phyloP scores from a whole-genome alignment of 345 rosid genomes.

The Noccaea bulbosa region DNA sequence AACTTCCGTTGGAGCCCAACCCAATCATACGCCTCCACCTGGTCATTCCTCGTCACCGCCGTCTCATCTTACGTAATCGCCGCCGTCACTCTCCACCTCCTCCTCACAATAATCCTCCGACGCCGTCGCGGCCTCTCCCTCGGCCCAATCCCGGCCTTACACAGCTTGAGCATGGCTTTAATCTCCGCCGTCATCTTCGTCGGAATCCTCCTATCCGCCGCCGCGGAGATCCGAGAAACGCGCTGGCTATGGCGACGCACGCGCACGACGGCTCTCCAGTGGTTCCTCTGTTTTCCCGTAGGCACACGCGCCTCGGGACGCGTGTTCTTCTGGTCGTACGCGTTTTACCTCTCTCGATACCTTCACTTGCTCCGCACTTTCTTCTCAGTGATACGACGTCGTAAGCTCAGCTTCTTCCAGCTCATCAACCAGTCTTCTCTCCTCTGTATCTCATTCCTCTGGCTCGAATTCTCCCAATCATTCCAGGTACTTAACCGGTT shows the following conservation, averaged over 20 bases:
- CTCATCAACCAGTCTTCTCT: conserved; percentile 70
- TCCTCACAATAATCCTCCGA: conserved; percentile 45
- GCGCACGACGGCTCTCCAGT: conserved; percentile 66
- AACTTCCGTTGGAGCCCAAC: conserved; percentile 85
- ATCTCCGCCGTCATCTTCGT: conserved; percentile 71
- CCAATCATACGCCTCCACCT: conserved; percentile 88
- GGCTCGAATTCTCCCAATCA: conserved; percentile 94
- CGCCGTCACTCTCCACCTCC: conserved; percentile 58
- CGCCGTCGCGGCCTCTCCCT: conserved; percentile 63
- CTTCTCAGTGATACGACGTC: conserved; percentile 56
- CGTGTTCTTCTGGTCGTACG: conserved; percentile 96
- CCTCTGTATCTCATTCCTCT: conserved; percentile 73
- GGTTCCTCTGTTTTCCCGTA: conserved; percentile 96
- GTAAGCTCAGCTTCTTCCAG: conserved; percentile 63
- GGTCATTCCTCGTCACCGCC: conserved; percentile 75
- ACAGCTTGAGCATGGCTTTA: conserved; percentile 64
- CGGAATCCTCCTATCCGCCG: conserved; percentile 76
- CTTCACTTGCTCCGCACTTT: conserved; percentile 80
- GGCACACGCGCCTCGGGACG: conserved; percentile 98
- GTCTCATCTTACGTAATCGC: conserved; percentile 56
- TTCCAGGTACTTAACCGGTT: conserved; percentile 59
- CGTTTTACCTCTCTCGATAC: conserved; percentile 81
- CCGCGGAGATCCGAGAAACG: conserved; percentile 81
- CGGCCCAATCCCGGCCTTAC: conserved; percentile 83
- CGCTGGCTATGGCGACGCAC: conserved; percentile 83